Conservation (phyloP, 164 flowering plant species). For the Euptelea pleiosperma region DNA sequence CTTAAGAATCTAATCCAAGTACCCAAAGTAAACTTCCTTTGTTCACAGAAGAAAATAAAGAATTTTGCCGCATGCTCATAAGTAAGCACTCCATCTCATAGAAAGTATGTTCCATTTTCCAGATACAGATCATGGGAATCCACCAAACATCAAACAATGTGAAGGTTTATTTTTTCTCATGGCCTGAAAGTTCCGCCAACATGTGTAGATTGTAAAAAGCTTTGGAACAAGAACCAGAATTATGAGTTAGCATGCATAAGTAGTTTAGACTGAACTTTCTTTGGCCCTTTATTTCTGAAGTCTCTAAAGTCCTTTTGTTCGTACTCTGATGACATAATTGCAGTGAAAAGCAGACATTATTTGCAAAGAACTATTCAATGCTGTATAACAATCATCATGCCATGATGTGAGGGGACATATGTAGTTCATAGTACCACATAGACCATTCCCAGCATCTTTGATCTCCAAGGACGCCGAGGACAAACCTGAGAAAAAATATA, state of each 20-base stretch:
- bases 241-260: neutral
- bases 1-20: too few relatives aligned
- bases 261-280: neutral
- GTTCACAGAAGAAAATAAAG: too few relatives aligned
- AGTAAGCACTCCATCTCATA: too few relatives aligned
- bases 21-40: too few relatives aligned
- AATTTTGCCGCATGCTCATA: too few relatives aligned
- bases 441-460: slow-evolving; percentile 51
- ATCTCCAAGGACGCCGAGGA: slow-evolving; percentile 94
- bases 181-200: neutral
- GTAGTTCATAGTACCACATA: slow-evolving; percentile 35
- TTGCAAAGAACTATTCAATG: neutral
- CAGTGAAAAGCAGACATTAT: neutral
- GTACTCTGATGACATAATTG: neutral
- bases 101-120: too few relatives aligned
- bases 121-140: too few relatives aligned
- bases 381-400: neutral
- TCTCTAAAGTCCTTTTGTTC: slow-evolving; percentile 2
- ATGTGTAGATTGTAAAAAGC: slow-evolving; percentile 1
- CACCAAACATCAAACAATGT: too few relatives aligned
- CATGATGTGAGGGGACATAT: slow-evolving; percentile 1
- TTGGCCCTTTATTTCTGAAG: neutral
- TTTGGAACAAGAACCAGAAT: neutral
- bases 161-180: too few relatives aligned
- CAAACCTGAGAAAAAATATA: slow-evolving; percentile 50